Evolutionary conservation across 495 filamentous ascomycete genomes (phyloP), one percentile per base, ranked within the genome.

Genomic region (Staphylotrichum longicolle): DNA sequence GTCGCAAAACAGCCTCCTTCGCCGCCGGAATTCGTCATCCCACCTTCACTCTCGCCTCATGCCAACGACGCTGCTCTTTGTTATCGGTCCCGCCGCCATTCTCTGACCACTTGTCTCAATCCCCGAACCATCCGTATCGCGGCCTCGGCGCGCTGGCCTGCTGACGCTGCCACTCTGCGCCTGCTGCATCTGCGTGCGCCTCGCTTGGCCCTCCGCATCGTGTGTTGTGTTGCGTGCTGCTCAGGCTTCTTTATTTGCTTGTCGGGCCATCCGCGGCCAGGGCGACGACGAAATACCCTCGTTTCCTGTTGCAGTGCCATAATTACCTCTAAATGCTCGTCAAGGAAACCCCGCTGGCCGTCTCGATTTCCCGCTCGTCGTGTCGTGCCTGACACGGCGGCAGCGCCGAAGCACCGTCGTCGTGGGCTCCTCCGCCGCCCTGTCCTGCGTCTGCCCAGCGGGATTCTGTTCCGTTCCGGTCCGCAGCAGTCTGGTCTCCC

Each of bases 351-450:
- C 50, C 20, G n/a, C 42, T 68, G 68, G 70, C 62, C 62, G 61
- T 68, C 60, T 67, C 70, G 52, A 62, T 58, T 62, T 47, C 61
- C 58, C 66, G 62, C 61, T 63, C 65, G 65, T 66, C 62, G 63
- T 68, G 65, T 66, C 63, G 63, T 64, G 68, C 62, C 51, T 70
- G 64, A 62, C 67, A 68, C 65, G 61, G 67, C 65, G 68, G 60
- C 61, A 66, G 61, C 67, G 61, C 59, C 62, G 54, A 30, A 60
- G 42, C 40, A 54, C 37, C 57, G 7, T 32, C 30, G 20, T 40
- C 39, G 37, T 20, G 15, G 34, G 35, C 20, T n/a, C 42, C 33
- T 20, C 57, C n/a, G 35, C 47, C 37, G 46, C n/a, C 33, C 6
- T 4, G 4, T 14, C n/a, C 15, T 46, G 7, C 20, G n/a, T 27